Base-by-base conservation (phyloP, 2,329 filamentous ascomycete genomes). In the Curvularia spicifera region DNA sequence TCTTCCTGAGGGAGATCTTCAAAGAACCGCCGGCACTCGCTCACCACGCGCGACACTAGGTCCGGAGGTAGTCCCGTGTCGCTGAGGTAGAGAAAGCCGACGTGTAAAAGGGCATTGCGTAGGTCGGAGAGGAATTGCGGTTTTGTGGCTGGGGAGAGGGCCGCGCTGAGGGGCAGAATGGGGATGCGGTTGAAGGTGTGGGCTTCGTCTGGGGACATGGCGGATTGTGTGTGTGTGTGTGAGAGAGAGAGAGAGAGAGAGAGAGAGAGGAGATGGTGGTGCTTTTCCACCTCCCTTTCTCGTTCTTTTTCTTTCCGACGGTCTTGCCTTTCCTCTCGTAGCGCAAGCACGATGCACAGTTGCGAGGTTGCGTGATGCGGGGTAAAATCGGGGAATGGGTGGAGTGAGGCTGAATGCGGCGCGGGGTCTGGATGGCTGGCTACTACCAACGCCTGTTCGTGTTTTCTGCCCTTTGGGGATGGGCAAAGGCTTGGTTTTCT, bases 1-100 rank as follows among this genome's bases (percentile, higher is more conserved):
- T 95, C 91, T 65, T 89, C 87, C 60, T 81, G 73, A 0, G 91
- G 89, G 55, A 96, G 82, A 59, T 91, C 86, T 44, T 76, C 73
- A 69, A 96, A 96, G 77, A 96, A 95, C 0, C 79, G 81, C 53
- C 85, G 86, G 44, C 90, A 91, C 69, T 92, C 83, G 2, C 78
- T 70, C 52, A 91, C 87, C 26, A 94, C 90, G 60, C 83, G 77
- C 24, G 84, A 71, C 66, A 90, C 87, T 51, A 94, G 78, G 39
- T 84, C 80, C 15, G 88, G 83, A 5, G 89, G 81, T 50, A 75
- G 44, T 6, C 74, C 74, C 22, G 91, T 88, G 71, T 96, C 93
- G 71, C 88, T 89, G 60, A 96, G 84, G 71, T 96, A 96, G 22
- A 96, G 76, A 71, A 96, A 96, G 1, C 92, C 92, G n/a, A 96